phyloP scores from a whole-genome alignment of 2,329 filamentous ascomycete species.

The Helotiales sp. region DNA sequence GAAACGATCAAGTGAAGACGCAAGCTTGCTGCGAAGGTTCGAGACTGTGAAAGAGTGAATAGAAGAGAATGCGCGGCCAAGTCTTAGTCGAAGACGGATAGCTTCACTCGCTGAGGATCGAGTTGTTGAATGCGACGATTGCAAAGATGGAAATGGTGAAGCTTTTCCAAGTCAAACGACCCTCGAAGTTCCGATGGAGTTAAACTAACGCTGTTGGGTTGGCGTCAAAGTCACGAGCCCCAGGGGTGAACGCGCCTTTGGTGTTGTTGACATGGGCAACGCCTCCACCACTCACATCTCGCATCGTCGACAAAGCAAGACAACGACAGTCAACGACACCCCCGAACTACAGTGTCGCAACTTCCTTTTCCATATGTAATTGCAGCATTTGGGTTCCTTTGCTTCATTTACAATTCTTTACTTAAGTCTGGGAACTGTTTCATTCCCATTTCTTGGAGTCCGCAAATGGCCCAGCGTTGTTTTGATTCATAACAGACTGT shows the following conservation, averaged over 20 bases:
- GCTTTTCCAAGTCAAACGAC: background rate
- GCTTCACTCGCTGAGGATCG: conserved; percentile 1
- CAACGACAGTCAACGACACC: background rate
- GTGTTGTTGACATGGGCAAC: conserved; percentile 7
- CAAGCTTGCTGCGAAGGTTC: background rate
- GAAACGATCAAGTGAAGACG: conserved; percentile 19
- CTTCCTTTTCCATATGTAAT: conserved; percentile 3
- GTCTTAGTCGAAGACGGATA: conserved; percentile 15
- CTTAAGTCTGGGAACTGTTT: background rate
- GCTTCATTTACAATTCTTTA: background rate
- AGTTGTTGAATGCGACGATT: conserved; percentile 4
- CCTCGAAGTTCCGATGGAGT: background rate
- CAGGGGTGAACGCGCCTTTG: background rate
- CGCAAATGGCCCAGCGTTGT: background rate
- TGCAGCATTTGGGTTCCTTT: background rate
- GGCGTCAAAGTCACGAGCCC: background rate
- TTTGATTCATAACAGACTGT: background rate
- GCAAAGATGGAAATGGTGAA: background rate
- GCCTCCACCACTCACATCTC: background rate
- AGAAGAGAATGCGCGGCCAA: conserved; percentile 4
- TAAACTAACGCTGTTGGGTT: background rate
- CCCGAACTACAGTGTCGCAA: background rate
- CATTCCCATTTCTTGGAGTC: background rate
- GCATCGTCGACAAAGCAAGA: background rate
- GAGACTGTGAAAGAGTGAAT: conserved; percentile 6